A percentile compares a stretch with the other conserved stretches of the same genome.
Conservation (phyloP, 768 basidiomycete species). For the Terana coerulea region DNA sequence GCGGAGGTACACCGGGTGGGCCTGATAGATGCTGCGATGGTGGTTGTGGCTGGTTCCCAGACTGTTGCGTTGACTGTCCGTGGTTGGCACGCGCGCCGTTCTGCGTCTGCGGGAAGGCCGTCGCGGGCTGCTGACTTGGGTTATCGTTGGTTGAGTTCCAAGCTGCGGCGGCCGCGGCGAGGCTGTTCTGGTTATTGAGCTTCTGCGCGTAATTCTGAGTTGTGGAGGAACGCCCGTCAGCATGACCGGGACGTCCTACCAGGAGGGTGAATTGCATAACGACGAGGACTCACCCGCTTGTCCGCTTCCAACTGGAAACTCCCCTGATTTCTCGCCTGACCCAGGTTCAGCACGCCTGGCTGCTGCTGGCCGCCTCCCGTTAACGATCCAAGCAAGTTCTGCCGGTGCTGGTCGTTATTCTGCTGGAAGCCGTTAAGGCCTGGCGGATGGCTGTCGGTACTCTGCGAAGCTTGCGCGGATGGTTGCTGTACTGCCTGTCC, state of each 20-base stretch:
- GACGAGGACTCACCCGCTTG: constrained; percentile 52
- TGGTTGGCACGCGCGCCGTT: constrained; percentile 42
- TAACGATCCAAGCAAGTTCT: constrained; percentile 53
- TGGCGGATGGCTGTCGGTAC: constrained; percentile 54
- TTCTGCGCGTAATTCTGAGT: constrained; percentile 40
- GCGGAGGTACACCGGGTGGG: constrained; percentile 46
- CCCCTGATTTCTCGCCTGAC: constrained; percentile 31
- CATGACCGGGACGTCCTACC: constrained; percentile 1
- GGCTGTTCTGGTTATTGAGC: constrained; percentile 40
- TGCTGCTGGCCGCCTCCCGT: constrained; percentile 41
- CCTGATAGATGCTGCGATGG: constrained; percentile 40
- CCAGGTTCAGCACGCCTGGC: constrained; percentile 65
- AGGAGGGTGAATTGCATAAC: neutral
- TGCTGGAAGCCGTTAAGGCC: constrained; percentile 68
- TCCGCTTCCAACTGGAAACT: constrained; percentile 59
- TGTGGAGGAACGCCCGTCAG: constrained; percentile 6
- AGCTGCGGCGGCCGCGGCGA: constrained; percentile 38
- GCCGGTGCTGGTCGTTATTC: constrained; percentile 46
- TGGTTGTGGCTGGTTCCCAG: constrained; percentile 19
- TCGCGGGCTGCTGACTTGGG: constrained; percentile 28
- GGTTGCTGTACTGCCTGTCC: constrained; percentile 40
- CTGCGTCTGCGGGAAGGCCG: constrained; percentile 29
- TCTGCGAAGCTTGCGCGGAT: constrained; percentile 28
- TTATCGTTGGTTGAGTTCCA: constrained; percentile 60
- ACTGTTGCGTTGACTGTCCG: constrained; percentile 13